Evolutionary conservation across 129 eudicot genomes (phyloP).

Genomic region (Dittrichia graveolens): DNA sequence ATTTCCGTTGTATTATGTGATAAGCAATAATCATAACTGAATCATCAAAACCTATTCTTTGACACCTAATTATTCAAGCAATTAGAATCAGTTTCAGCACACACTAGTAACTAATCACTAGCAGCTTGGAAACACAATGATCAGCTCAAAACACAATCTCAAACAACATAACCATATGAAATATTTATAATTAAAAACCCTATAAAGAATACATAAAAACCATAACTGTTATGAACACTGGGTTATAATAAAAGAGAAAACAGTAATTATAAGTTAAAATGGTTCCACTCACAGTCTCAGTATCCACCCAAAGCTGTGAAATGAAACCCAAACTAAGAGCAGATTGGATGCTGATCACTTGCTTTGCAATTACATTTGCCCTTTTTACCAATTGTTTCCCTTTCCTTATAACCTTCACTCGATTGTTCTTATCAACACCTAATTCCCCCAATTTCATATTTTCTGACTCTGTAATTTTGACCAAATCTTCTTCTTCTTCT

Average conservation of each 20-base stretch:
- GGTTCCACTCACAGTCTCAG: constrained; percentile 55
- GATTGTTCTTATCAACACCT: constrained; percentile 8
- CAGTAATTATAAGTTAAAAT: neutral
- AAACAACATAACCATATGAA: neutral
- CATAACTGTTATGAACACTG: neutral
- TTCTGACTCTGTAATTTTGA: constrained; percentile 26
- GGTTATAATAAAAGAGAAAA: neutral
- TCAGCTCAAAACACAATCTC: neutral
- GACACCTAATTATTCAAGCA: neutral
- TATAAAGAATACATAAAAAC: neutral
- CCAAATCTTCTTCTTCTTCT: constrained; percentile 35
- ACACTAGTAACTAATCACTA: too few species aligned
- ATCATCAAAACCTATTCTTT: neutral
- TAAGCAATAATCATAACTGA: neutral
- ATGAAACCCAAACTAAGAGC: constrained; percentile 72
- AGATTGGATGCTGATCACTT: constrained; percentile 70
- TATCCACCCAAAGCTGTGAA: constrained; percentile 80
- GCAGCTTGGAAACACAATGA: neutral
- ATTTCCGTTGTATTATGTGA: neutral
- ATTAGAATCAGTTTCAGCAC: neutral
- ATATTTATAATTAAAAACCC: neutral
- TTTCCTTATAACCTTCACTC: constrained; percentile 28
- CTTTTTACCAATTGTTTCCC: constrained; percentile 57
- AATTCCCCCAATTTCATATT: constrained; percentile 36
- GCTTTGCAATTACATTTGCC: constrained; percentile 69